Evolutionary conservation across 1,284 basidiomycete genomes (phyloP).

Genomic region (Tilletia caries): DNA sequence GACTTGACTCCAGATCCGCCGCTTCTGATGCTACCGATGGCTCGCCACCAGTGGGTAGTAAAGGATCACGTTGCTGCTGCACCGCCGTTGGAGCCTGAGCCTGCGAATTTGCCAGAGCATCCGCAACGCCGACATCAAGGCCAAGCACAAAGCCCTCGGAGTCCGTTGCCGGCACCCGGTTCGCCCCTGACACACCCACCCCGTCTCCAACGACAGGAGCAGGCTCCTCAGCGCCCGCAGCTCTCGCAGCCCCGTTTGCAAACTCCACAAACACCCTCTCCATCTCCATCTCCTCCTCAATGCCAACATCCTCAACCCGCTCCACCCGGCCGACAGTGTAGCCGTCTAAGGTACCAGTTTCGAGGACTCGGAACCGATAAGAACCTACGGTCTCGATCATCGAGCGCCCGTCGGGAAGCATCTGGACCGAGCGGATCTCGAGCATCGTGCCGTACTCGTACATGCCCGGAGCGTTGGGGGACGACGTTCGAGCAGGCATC

Average conservation of each 20-base stretch:
- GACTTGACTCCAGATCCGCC: background rate
- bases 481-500: slow-evolving; percentile 61
- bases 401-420: slow-evolving; percentile 81
- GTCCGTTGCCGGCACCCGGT: slow-evolving; percentile 17
- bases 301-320: slow-evolving; percentile 34
- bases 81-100: background rate
- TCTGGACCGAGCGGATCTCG: slow-evolving; percentile 78
- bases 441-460: slow-evolving; percentile 86
- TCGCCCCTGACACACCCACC: background rate
- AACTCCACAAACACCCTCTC: slow-evolving; percentile 3
- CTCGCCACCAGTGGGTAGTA: too few relatives aligned
- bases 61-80: too few relatives aligned
- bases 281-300: slow-evolving; percentile 32
- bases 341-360: slow-evolving; percentile 69
- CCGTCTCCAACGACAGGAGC: background rate
- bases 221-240: background rate
- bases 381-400: slow-evolving; percentile 82
- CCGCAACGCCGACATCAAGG: slow-evolving; percentile 1
- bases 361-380: slow-evolving; percentile 78
- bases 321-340: slow-evolving; percentile 84
- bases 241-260: background rate
- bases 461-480: slow-evolving; percentile 57
- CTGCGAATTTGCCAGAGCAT: background rate
- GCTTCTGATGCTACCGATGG: background rate
- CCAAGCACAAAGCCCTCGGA: slow-evolving; percentile 16